These are phyloP conservation scores for Urtica urens DNA, from an alignment of 306 rosid species.

Conservation along the genomic window DNA sequence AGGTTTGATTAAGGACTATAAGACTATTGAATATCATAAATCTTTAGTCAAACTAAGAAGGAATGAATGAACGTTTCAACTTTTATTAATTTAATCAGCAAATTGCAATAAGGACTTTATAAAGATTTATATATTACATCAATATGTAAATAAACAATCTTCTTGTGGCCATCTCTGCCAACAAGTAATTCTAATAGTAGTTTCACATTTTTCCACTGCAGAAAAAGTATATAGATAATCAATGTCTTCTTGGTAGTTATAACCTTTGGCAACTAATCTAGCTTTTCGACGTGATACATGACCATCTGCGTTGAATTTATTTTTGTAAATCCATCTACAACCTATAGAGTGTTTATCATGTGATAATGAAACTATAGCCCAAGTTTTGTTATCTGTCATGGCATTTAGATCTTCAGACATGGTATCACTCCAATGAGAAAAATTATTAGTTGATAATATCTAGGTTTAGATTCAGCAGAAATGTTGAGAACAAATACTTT, in stretches of 20 bases:
- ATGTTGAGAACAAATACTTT: neutral
- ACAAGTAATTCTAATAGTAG: neutral
- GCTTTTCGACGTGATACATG: neutral
- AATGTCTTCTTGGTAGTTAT: neutral
- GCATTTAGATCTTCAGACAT: neutral
- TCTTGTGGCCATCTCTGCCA: too few relatives aligned
- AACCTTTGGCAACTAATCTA: neutral
- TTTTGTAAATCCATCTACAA: neutral
- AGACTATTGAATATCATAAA: too few relatives aligned
- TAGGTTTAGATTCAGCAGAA: neutral
- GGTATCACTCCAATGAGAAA: neutral
- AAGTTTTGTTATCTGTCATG: neutral
- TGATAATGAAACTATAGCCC: neutral
- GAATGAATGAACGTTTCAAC: too few relatives aligned
- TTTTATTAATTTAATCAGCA: too few relatives aligned
- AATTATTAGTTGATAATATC: neutral
- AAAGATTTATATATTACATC: too few relatives aligned
- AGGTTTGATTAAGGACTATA: too few relatives aligned
- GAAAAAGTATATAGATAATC: neutral
- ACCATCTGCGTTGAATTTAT: neutral
- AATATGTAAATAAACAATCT: too few relatives aligned
- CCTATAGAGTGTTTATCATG: neutral
- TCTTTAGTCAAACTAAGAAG: too few relatives aligned
- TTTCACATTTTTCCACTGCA: neutral
- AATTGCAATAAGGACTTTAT: too few relatives aligned